Percentiles rank a stretch among this genome's conserved stretches.
Evolutionary conservation across 1,284 basidiomycete genomes (phyloP).

Genomic region (Gomphus bonarii): DNA sequence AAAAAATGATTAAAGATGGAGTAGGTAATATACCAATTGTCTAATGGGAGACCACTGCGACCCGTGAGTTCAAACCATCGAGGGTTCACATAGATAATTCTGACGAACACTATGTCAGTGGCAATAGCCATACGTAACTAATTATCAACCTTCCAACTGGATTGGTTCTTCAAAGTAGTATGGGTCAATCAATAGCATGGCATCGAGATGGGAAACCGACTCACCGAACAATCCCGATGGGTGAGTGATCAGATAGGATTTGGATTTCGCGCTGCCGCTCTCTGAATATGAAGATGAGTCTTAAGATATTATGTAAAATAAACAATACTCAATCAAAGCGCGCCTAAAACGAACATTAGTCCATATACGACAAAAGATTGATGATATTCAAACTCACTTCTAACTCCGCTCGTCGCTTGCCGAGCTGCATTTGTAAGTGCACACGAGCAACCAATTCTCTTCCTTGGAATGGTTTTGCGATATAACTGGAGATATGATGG

Average conservation of each 20-base stretch:
- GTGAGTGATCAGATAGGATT: constrained; percentile 16
- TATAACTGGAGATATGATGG: constrained; percentile 13
- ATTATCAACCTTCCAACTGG: constrained; percentile 10
- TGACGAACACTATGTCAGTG: neutral
- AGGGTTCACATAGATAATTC: constrained; percentile 7
- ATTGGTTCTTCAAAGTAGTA: constrained; percentile 2
- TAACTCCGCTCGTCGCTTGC: constrained; percentile 19
- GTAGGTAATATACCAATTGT: constrained; percentile 11
- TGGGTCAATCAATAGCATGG: neutral
- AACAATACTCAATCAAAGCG: constrained; percentile 11
- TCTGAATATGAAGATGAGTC: constrained; percentile 23
- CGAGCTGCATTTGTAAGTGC: constrained; percentile 20
- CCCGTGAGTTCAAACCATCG: constrained; percentile 18
- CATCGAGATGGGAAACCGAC: neutral
- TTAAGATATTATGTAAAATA: constrained; percentile 19
- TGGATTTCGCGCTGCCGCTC: constrained; percentile 20
- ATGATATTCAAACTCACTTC: constrained; percentile 17
- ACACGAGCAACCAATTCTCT: constrained; percentile 30
- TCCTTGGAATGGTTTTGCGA: constrained; percentile 21
- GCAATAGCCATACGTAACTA: neutral
- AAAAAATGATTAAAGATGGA: neutral
- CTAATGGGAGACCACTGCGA: constrained; percentile 5
- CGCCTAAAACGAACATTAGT: neutral
- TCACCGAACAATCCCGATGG: constrained; percentile 17
- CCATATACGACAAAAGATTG: neutral